Percentiles rank a stretch among this genome's conserved stretches.
These are phyloP conservation scores for Coemansia javaensis DNA, from an alignment of 192 early-diverging fungal species.

Conservation along the genomic window DNA sequence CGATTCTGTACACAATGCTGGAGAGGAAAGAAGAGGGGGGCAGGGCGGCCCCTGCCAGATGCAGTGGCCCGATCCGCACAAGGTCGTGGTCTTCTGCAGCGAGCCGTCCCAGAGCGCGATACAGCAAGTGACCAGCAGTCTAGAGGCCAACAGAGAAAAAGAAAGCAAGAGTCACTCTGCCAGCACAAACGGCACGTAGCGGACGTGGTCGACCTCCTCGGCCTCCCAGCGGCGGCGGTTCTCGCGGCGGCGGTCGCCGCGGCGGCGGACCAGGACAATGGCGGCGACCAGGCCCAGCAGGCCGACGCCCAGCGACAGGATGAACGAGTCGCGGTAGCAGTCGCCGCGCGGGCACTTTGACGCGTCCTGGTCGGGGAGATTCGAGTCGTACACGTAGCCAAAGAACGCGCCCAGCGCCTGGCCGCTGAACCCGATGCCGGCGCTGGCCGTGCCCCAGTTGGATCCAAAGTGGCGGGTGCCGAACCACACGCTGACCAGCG, in stretches of 20 bases:
- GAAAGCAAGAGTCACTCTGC: too few species aligned
- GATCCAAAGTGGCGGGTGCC: conserved; percentile 48
- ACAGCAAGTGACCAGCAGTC: too few species aligned
- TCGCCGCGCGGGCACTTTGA: conserved; percentile 31
- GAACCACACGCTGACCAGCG: conserved; percentile 51
- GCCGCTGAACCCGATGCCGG: conserved; percentile 56
- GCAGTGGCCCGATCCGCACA: too few species aligned
- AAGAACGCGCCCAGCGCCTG: conserved; percentile 58
- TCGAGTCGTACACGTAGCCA: conserved; percentile 56
- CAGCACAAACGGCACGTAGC: conserved; percentile 41
- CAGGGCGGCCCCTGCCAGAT: too few species aligned
- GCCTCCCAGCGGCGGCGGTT: conserved; percentile 46
- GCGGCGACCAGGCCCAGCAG: conserved; percentile 20
- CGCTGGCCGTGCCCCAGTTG: conserved; percentile 54
- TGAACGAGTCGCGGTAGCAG: conserved; percentile 45
- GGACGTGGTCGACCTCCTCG: conserved; percentile 32
- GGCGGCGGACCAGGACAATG: conserved; percentile 20
- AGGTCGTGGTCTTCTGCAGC: too few species aligned
- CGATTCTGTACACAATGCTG: too few species aligned
- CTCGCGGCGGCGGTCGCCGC: conserved; percentile 25
- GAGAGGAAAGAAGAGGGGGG: too few species aligned
- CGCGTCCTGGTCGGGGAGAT: conserved; percentile 46
- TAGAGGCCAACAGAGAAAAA: too few species aligned
- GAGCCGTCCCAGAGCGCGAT: background rate
- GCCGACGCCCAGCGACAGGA: conserved; percentile 13